phyloP scores from a whole-genome alignment of 2,329 filamentous ascomycete species.

The Septoria petroselini region DNA sequence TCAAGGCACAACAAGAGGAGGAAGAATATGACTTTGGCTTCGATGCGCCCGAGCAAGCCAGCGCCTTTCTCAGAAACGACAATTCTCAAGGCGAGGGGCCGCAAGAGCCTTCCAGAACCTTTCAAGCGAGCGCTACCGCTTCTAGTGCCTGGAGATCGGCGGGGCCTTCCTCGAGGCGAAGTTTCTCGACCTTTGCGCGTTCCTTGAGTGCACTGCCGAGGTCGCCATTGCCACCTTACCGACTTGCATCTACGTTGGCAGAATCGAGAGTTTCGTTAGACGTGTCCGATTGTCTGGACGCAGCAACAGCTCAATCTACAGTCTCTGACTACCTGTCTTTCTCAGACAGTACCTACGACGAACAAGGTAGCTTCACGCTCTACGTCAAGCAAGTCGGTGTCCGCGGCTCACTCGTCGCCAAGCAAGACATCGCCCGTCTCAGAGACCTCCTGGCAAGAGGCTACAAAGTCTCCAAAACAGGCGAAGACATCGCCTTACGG shows the following conservation, averaged over 20 bases:
- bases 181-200: slow-evolving; percentile 15
- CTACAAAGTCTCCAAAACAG: background rate
- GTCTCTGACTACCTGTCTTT: slow-evolving; percentile 28
- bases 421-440: slow-evolving; percentile 9
- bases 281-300: slow-evolving; percentile 16
- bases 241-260: slow-evolving; percentile 5
- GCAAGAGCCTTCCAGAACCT: background rate
- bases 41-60: slow-evolving; percentile 2
- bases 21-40: slow-evolving; percentile 21
- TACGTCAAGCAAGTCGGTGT: slow-evolving; percentile 15
- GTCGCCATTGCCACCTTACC: background rate
- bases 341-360: slow-evolving; percentile 15
- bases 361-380: background rate
- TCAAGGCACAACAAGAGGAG: slow-evolving; percentile 6
- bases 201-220: background rate
- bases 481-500: slow-evolving; percentile 9
- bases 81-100: background rate
- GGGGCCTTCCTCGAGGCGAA: slow-evolving; percentile 5
- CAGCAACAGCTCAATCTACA: slow-evolving; percentile 21
- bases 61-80: background rate
- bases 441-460: slow-evolving; percentile 5
- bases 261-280: background rate
- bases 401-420: slow-evolving; percentile 16
- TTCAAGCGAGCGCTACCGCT: background rate
- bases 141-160: background rate